Percentiles rank a stretch among this genome's conserved stretches.
These are phyloP conservation scores for Picea glauca DNA, from an alignment of 75 land plant species.

Conservation along the genomic window DNA sequence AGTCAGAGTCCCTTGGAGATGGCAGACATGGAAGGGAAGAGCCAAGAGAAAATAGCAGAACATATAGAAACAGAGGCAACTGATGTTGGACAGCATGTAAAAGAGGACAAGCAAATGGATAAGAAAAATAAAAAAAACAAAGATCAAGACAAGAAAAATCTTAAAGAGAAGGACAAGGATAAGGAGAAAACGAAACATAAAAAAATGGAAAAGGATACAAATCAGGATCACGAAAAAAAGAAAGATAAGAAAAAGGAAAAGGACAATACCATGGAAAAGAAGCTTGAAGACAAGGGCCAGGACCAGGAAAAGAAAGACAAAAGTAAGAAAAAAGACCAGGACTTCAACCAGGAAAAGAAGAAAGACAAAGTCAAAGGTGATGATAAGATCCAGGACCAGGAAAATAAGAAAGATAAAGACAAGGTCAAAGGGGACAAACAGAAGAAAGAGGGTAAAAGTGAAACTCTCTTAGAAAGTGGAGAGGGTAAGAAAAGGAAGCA, in stretches of 20 bases:
- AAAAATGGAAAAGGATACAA: neutral
- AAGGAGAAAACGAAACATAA: neutral
- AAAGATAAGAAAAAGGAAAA: constrained; percentile 3
- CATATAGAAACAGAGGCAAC: constrained; percentile 5
- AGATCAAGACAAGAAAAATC: neutral
- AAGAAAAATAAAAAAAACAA: neutral
- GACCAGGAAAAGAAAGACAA: constrained; percentile 2
- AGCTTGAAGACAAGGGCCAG: neutral
- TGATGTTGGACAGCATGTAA: neutral
- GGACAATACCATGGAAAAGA: neutral
- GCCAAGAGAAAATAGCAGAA: neutral
- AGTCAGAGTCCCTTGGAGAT: neutral
- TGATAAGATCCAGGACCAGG: neutral
- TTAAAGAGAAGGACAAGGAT: neutral
- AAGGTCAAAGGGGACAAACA: neutral
- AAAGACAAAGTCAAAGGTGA: neutral
- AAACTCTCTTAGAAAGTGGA: neutral
- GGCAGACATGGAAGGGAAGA: neutral
- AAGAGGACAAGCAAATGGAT: neutral
- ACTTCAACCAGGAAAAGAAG: constrained; percentile 7
- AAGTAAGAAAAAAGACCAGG: neutral
- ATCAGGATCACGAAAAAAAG: constrained; percentile 3
- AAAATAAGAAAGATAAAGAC: constrained; percentile 4
- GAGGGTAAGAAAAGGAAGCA: constrained; percentile 3
- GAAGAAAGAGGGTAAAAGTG: neutral